A percentile compares a stretch with the other conserved stretches of the same genome.
Evolutionary conservation across 768 basidiomycete genomes (phyloP).

Genomic region (Kwoniella dendrophila): DNA sequence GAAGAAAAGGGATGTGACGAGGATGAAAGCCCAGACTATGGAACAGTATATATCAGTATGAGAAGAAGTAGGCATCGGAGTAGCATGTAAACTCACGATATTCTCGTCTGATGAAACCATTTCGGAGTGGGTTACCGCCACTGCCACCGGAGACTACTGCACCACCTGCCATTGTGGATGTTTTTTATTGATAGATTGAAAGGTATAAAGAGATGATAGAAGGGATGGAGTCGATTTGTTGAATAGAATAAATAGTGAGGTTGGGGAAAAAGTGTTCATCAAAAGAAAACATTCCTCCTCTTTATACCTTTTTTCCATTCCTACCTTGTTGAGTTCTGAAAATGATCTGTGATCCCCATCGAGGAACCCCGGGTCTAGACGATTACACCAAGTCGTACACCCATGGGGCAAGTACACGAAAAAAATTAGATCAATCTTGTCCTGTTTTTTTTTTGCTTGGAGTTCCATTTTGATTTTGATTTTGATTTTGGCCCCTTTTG

Average conservation of each 20-base stretch:
- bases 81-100: constrained; percentile 42
- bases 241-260: constrained; percentile 8
- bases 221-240: background rate
- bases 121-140: constrained; percentile 50
- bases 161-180: constrained; percentile 49
- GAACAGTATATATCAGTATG: constrained; percentile 56
- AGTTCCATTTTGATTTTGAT: background rate
- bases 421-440: background rate
- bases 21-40: constrained; percentile 63
- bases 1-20: constrained; percentile 76
- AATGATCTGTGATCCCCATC: background rate
- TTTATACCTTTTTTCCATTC: constrained; percentile 15
- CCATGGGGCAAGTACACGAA: constrained; percentile 19
- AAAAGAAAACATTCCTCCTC: background rate
- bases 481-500: background rate
- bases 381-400: constrained; percentile 9
- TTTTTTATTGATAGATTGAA: constrained; percentile 8
- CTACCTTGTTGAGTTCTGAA: background rate
- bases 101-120: constrained; percentile 48
- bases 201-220: constrained; percentile 4
- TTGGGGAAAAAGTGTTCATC: background rate
- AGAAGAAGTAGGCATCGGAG: background rate
- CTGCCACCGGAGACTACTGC: constrained; percentile 45
- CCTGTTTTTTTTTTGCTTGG: background rate
- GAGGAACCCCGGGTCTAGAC: background rate